Base-by-base conservation (phyloP, 495 filamentous ascomycete genomes). In the Aspergillus panamensis region DNA sequence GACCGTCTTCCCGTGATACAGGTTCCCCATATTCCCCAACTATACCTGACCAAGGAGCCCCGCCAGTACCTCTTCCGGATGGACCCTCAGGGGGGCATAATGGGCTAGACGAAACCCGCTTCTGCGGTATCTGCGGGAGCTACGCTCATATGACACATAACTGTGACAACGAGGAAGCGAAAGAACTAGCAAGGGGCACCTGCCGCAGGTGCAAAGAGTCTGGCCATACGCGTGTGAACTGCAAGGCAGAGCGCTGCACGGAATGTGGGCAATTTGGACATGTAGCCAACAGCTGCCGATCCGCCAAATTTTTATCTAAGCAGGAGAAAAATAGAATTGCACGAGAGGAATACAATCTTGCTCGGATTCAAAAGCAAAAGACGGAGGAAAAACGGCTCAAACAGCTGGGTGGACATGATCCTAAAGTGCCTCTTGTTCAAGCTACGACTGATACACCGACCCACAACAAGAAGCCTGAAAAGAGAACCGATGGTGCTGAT, bases 221-320 rank as follows among this genome's bases (percentile, higher is more conserved):
- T 14, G 73, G 73, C n/a, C 80, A 81, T 62, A 71, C 52, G 13
- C 73, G 65, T 30, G 42, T 45, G 12, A 32, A 60, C 43, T 83
- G 80, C 55, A 68, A 63, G 14, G 68, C 69, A 16, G 71, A 72
- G 17, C 72, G 77, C 29, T 83, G 80, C 53, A 39, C 65, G 16
- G 69, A 74, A 51, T 83, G 80, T 59, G 80, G 80, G 30, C 60
- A 69, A 40, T 60, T 76, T 53, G 80, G 79, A 21, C 80, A 83
- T 57, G 19, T 48, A 10, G 42, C 69, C 17, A 37, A 44, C 33
- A 59, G 54, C 10, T 83, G 80, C 66, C 68, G 43, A 29, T 66
- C 66, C 31, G 56, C 64, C 3, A 66, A 63, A 25, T 14, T 53
- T 33, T 64, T 82, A 12, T 61, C 77, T 6, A 75, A 72, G 52